Conservation (phyloP, 495 filamentous ascomycete species). For the Diplogelasinospora grovesii region DNA sequence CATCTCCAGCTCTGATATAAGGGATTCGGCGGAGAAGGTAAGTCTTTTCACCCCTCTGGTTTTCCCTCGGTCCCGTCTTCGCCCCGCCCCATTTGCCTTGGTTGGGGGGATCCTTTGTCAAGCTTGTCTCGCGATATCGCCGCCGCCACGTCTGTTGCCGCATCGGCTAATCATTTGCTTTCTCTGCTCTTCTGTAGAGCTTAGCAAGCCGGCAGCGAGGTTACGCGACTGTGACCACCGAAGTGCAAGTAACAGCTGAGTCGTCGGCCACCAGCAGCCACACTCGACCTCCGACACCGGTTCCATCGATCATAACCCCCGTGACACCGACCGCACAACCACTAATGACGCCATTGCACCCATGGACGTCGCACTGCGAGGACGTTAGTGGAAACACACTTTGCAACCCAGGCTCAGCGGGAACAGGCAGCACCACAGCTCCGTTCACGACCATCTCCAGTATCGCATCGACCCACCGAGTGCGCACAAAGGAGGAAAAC, state of each 20-base stretch:
- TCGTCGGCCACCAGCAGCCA: constrained; percentile 13
- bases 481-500: constrained; percentile 5
- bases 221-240: constrained; percentile 32
- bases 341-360: constrained; percentile 7
- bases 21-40: constrained; percentile 39
- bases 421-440: not conserved
- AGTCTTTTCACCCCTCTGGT: too few species aligned
- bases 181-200: constrained; percentile 1
- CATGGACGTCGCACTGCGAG: constrained; percentile 11
- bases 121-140: too few species aligned
- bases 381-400: constrained; percentile 2
- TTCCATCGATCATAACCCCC: constrained; percentile 12
- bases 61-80: not conserved
- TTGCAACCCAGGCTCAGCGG: constrained; percentile 2
- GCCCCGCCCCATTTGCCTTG: too few species aligned
- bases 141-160: not conserved
- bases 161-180: not conserved
- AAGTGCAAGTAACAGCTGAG: constrained; percentile 28
- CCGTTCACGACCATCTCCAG: constrained; percentile 20
- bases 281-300: constrained; percentile 12
- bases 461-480: constrained; percentile 8
- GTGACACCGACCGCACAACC: constrained; percentile 10
- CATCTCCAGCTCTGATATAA: constrained; percentile 12
- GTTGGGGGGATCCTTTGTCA: not conserved
- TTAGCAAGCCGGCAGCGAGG: constrained; percentile 4